Conservation (phyloP, 306 rosid genomes). For the Citrullus amarus region DNA sequence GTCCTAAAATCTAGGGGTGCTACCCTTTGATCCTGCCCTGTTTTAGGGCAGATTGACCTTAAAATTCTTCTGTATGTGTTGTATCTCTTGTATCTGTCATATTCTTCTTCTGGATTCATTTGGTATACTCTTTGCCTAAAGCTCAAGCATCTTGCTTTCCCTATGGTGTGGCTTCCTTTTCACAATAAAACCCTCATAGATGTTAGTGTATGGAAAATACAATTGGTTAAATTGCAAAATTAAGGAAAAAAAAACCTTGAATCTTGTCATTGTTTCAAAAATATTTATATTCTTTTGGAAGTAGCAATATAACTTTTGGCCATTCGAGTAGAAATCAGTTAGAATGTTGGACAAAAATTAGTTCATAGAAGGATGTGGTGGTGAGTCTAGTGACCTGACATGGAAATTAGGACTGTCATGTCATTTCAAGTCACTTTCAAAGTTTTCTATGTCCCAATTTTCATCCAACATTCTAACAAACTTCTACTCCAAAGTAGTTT, state of each 20-base stretch:
- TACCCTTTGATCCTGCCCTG: conserved; percentile 36
- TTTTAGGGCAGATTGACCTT: conserved; percentile 56
- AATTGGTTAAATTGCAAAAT: too few species aligned
- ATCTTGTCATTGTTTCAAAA: too few species aligned
- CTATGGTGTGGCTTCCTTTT: conserved; percentile 81
- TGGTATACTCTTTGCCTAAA: conserved; percentile 65
- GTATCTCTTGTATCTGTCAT: conserved; percentile 50
- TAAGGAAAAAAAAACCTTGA: too few species aligned
- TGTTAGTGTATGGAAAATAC: background rate
- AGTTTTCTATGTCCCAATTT: too few species aligned
- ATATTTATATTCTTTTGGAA: too few species aligned
- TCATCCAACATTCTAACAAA: too few species aligned
- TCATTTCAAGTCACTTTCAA: background rate
- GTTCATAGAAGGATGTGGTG: background rate
- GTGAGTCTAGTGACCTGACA: too few species aligned
- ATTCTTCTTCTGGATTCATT: conserved; percentile 17
- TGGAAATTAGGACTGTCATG: background rate
- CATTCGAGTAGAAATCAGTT: too few species aligned
- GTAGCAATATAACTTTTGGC: too few species aligned
- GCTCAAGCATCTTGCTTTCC: conserved; percentile 69
- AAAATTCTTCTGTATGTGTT: conserved; percentile 46
- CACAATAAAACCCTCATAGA: background rate
- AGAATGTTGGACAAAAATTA: too few species aligned
- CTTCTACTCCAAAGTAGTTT: too few species aligned
- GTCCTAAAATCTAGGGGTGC: conserved; percentile 66